phyloP scores from a whole-genome alignment of 2,329 filamentous ascomycete species.

The Zasmidium cellare region DNA sequence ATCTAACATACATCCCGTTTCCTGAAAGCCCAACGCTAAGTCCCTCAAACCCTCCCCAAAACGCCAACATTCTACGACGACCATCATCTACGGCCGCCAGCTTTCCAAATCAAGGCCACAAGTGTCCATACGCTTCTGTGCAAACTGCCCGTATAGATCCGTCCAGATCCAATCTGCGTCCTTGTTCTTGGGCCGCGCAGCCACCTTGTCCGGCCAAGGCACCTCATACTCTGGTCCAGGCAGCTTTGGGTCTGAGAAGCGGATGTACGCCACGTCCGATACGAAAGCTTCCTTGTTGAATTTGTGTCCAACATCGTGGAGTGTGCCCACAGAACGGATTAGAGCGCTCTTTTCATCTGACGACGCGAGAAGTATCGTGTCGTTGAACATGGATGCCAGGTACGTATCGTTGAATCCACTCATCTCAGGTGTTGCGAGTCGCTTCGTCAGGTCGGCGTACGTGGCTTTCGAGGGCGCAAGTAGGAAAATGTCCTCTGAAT shows the following conservation, averaged over 20 bases:
- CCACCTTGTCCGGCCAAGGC: conserved; percentile 42
- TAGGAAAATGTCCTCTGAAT: conserved; percentile 36
- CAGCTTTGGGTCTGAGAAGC: conserved; percentile 48
- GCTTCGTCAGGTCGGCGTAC: conserved; percentile 20
- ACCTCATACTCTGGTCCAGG: conserved; percentile 54
- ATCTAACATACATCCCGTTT: background rate
- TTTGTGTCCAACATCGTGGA: conserved; percentile 28
- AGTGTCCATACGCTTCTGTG: conserved; percentile 52
- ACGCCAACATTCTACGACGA: background rate
- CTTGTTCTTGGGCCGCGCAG: conserved; percentile 45
- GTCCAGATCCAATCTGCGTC: conserved; percentile 52
- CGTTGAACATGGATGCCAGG: conserved; percentile 31
- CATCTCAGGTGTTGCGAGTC: conserved; percentile 14
- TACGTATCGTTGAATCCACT: conserved; percentile 30
- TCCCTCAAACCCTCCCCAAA: background rate
- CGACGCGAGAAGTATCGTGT: conserved; percentile 29
- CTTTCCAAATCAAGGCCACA: conserved; percentile 54
- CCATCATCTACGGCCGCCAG: conserved; percentile 30
- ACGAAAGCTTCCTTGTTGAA: conserved; percentile 50
- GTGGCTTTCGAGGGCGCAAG: conserved; percentile 24
- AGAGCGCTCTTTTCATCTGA: conserved; percentile 23
- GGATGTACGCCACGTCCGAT: conserved; percentile 46
- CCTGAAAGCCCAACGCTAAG: background rate
- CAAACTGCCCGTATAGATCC: conserved; percentile 50
- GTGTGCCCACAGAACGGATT: conserved; percentile 32